These are phyloP conservation scores for Crucibulum laeve DNA, from an alignment of 768 basidiomycete genomes.

Conservation along the genomic window DNA sequence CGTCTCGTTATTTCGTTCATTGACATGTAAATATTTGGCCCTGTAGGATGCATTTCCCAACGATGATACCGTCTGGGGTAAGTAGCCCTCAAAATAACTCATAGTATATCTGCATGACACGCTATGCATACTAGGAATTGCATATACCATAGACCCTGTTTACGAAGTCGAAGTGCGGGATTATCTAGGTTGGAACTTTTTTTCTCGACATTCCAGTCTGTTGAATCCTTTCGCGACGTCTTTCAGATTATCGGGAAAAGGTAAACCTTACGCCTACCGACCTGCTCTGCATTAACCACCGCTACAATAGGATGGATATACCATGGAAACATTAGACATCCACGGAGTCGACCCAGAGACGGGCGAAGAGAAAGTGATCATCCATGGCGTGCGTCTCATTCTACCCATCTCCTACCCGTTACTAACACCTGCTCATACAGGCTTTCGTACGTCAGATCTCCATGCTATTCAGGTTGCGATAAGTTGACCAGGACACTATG, in stretches of 20 bases:
- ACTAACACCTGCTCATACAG: slow-evolving; percentile 21
- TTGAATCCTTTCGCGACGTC: slow-evolving; percentile 4
- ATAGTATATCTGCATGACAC: neutral
- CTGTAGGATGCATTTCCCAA: slow-evolving; percentile 62
- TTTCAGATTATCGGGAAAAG: slow-evolving; percentile 80
- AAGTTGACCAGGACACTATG: neutral
- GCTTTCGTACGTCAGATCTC: slow-evolving; percentile 39
- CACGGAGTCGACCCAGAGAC: slow-evolving; percentile 48
- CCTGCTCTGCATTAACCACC: neutral
- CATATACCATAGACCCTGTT: slow-evolving; percentile 80
- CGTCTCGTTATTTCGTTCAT: neutral
- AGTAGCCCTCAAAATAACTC: slow-evolving; percentile 9
- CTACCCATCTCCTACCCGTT: neutral
- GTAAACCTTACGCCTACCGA: slow-evolving; percentile 23
- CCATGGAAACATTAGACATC: slow-evolving; percentile 72
- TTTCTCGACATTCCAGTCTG: neutral
- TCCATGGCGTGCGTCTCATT: slow-evolving; percentile 41
- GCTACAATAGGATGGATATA: slow-evolving; percentile 79
- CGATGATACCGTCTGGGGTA: slow-evolving; percentile 85
- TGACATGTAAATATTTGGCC: neutral
- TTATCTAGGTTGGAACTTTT: slow-evolving; percentile 68
- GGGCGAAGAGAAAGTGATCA: slow-evolving; percentile 49
- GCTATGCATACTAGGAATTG: slow-evolving; percentile 49
- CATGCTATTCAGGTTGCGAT: neutral
- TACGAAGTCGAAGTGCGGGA: slow-evolving; percentile 74